Evolutionary conservation across 1,284 basidiomycete genomes (phyloP).

Genomic region (Ceratobasidium sp.): DNA sequence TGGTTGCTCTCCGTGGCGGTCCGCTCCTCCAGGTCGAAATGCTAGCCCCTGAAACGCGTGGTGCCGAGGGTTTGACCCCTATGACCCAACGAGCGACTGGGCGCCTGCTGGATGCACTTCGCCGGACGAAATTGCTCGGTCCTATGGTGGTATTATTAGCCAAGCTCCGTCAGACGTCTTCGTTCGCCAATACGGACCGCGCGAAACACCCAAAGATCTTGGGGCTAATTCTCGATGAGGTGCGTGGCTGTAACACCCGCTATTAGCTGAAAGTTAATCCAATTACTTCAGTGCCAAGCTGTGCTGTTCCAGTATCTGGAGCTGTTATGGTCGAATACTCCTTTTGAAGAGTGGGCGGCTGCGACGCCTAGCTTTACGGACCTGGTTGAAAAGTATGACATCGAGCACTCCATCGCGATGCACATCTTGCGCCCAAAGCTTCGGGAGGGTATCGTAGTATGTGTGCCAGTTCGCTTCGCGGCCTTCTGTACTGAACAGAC

Average conservation of each 20-base stretch:
- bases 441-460: conserved; percentile 71
- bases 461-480: conserved; percentile 50
- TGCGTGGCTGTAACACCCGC: conserved; percentile 56
- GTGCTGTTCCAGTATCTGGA: conserved; percentile 66
- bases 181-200: conserved; percentile 40
- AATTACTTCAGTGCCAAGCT: conserved; percentile 58
- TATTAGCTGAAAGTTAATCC: neutral
- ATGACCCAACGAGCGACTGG: conserved; percentile 32
- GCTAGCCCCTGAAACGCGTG: conserved; percentile 77
- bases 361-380: conserved; percentile 74
- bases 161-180: conserved; percentile 40
- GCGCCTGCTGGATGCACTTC: conserved; percentile 31
- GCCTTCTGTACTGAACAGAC: neutral
- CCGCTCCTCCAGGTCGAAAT: conserved; percentile 88
- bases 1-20: conserved; percentile 91
- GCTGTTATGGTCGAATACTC: conserved; percentile 58
- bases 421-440: conserved; percentile 89
- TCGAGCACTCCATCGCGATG: conserved; percentile 89
- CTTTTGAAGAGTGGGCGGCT: conserved; percentile 57
- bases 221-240: conserved; percentile 87
- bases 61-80: conserved; percentile 59
- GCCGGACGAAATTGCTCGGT: conserved; percentile 38
- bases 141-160: conserved; percentile 42
- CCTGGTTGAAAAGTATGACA: conserved; percentile 78
- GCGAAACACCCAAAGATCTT: conserved; percentile 78